Percentiles rank a stretch among this genome's conserved stretches.
These are phyloP conservation scores for Laguncularia racemosa DNA, from an alignment of 345 rosid species.

Conservation along the genomic window DNA sequence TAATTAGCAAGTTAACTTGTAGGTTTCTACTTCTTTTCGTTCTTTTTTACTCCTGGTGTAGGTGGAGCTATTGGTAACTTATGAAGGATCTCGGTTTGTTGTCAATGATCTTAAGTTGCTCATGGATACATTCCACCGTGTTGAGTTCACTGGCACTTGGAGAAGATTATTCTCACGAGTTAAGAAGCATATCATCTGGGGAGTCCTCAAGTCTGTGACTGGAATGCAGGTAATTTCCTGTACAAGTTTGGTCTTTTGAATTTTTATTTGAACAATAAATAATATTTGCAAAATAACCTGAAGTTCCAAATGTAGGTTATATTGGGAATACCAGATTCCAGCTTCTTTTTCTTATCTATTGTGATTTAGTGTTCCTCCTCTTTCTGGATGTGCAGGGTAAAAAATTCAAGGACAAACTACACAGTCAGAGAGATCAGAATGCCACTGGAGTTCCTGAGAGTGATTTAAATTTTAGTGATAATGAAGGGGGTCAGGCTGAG, in stretches of 20 bases:
- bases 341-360: neutral
- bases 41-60: slow-evolving; percentile 12
- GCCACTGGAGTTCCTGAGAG: slow-evolving; percentile 47
- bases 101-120: slow-evolving; percentile 92
- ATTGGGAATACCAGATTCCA: too few relatives aligned
- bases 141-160: slow-evolving; percentile 92
- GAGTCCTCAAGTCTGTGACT: slow-evolving; percentile 90
- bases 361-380: neutral
- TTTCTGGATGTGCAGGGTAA: slow-evolving; percentile 52
- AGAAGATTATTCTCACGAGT: slow-evolving; percentile 96
- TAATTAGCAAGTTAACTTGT: neutral
- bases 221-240: slow-evolving; percentile 78
- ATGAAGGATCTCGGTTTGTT: slow-evolving; percentile 90
- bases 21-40: neutral
- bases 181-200: slow-evolving; percentile 98
- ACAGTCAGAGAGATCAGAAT: slow-evolving; percentile 44
- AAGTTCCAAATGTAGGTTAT: neutral
- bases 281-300: too few relatives aligned
- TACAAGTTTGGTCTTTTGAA: neutral
- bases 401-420: slow-evolving; percentile 84
- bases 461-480: slow-evolving; percentile 74
- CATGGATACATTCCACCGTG: slow-evolving; percentile 92
- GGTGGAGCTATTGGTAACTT: slow-evolving; percentile 90
- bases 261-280: too few relatives aligned
- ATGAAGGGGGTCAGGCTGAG: slow-evolving; percentile 51